These are phyloP conservation scores for Sporisorium reilianum DNA, from an alignment of 1,284 basidiomycete genomes.

Conservation along the genomic window DNA sequence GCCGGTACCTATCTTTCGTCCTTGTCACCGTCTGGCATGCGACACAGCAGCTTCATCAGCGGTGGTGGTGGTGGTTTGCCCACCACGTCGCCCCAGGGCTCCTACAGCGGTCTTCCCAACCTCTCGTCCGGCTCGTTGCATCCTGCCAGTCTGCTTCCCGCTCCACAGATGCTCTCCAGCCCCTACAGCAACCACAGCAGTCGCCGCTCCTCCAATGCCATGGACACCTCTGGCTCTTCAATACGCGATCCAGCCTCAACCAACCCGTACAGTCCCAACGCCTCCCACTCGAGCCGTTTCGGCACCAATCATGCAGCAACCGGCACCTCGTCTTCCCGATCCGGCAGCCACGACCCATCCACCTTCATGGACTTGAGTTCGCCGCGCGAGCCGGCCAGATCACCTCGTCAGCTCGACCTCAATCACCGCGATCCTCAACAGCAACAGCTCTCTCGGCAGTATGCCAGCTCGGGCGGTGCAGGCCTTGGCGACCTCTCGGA, in stretches of 20 bases:
- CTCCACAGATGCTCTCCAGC: slow-evolving; percentile 42
- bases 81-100: slow-evolving; percentile 22
- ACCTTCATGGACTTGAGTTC: slow-evolving; percentile 46
- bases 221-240: slow-evolving; percentile 49
- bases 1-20: slow-evolving; percentile 27
- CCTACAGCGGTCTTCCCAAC: slow-evolving; percentile 40
- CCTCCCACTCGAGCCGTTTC: slow-evolving; percentile 31
- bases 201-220: slow-evolving; percentile 49
- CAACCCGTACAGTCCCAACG: slow-evolving; percentile 48
- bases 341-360: slow-evolving; percentile 24
- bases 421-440: slow-evolving; percentile 5
- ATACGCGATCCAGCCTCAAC: slow-evolving; percentile 25
- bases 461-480: slow-evolving; percentile 13
- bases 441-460: slow-evolving; percentile 37
- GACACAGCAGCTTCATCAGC: slow-evolving; percentile 48
- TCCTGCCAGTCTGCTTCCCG: slow-evolving; percentile 34
- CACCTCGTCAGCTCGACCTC: slow-evolving; percentile 27
- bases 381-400: slow-evolving; percentile 23
- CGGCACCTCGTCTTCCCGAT: slow-evolving; percentile 1
- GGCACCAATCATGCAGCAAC: slow-evolving; percentile 17
- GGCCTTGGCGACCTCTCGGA: slow-evolving; percentile 46
- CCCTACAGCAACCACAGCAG: slow-evolving; percentile 41
- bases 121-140: slow-evolving; percentile 29
- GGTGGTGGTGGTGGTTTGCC: slow-evolving; percentile 9
- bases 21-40: slow-evolving; percentile 35